Evolutionary conservation across 2,329 filamentous ascomycete genomes (phyloP), one percentile per base, ranked within the genome.

Genomic region (Exutisphaerella laricina): DNA sequence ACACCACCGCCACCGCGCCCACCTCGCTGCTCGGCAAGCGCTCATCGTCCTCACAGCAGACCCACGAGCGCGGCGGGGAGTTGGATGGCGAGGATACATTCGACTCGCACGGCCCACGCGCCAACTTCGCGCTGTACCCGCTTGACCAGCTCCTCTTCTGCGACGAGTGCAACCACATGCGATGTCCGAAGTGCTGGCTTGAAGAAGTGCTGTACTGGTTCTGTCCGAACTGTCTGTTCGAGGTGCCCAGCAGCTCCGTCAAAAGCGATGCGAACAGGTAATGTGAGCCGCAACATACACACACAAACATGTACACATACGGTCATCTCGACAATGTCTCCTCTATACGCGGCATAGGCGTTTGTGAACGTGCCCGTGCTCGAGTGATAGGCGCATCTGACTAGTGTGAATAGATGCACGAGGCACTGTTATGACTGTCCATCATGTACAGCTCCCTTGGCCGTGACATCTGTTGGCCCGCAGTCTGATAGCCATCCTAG

Each of bases 341-440:
- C n/a, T n/a, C n/a, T n/a, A n/a, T n/a, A n/a, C n/a, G n/a, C n/a
- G n/a, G n/a, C n/a, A n/a, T n/a, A n/a, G n/a, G n/a, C n/a, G n/a
- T n/a, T n/a, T n/a, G n/a, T n/a, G n/a, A n/a, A n/a, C n/a, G n/a
- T n/a, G n/a, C n/a, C n/a, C n/a, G n/a, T n/a, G n/a, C n/a, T n/a
- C n/a, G n/a, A n/a, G n/a, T n/a, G n/a, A n/a, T n/a, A 10, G 12
- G 9, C 5, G 13, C 35, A 21, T 46, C 45, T 50, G 43, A 58
- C 23, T 7, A 18, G 22, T 33, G 13, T 33, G 13, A n/a, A 16
- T 40, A 66, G 60, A 52, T 62, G 92, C 63, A 90, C 88, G 13
- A 78, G 92, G 53, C 96, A 89, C 62, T 98, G 92, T 67, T 97
- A 92, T 70, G 87, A 94, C 62, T 98, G 92, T 57, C 92, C 92